Evolutionary conservation across 192 early-diverging fungal species (phyloP), one percentile per base, ranked within the genome.

Genomic region (Coemansia sp.): DNA sequence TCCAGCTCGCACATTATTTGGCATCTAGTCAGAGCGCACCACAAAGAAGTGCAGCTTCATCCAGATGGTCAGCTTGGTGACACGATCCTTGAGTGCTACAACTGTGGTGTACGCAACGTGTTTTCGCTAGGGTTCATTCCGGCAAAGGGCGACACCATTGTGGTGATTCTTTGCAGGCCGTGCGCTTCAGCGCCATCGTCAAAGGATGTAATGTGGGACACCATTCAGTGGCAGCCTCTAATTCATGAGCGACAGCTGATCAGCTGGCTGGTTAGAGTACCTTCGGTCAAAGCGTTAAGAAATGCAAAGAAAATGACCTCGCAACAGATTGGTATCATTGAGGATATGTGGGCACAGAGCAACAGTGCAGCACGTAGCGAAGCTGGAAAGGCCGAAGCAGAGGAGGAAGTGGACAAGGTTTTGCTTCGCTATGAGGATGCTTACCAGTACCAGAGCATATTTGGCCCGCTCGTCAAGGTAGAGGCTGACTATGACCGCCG

Each of bases 81-180:
- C 52, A 95, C 93, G 2, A 87, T 90, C 3, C 85, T 99, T 42
- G 97, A 99, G 77, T 99, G 97, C 74, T 99, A 98, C 85, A 94
- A 96, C 78, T 99, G 97, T 80, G 94, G 96, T 13, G 91, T 87
- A 42, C 86, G 91, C 58, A 99, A 99, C 69, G 90, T 96, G 40
- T 99, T 99, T 77, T 85, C 95, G 52, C 88, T 99, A 39, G 98
- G 98, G 3, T 99, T 98, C 69, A 98, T 98, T 68, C 98, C 98
- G 7, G 98, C 98, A 22, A 99, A 99, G 83, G 90, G 91, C 36
- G 95, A 98, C 71, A 95, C 96, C 5, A 96, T 99, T 9, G 95
- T 99, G 8, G 96, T 99, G 15, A 82, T 99, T 36, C 87, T 99
- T 43, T 99, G 98, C 83, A 86, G 95, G 60, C 90, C 95, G 21